These are phyloP conservation scores for Moniliophthora roreri DNA, from an alignment of 1,284 basidiomycete species.

Conservation along the genomic window DNA sequence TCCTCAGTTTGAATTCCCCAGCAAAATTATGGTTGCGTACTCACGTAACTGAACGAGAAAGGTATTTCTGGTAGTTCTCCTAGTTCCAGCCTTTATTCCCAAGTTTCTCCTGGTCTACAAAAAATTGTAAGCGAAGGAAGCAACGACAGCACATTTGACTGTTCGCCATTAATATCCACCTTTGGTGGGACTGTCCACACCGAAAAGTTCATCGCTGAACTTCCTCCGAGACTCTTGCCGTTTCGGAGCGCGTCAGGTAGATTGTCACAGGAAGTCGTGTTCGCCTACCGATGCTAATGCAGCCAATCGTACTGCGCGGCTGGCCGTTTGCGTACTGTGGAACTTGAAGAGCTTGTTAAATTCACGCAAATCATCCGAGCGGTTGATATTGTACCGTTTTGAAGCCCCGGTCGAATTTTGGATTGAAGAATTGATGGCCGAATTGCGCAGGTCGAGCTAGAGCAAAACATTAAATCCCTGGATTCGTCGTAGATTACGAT, in stretches of 20 bases:
- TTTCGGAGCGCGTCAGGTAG: neutral
- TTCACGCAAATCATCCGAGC: too few relatives aligned
- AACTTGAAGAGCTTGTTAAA: neutral
- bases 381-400: slow-evolving; percentile 22
- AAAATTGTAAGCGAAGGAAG: neutral
- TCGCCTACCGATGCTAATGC: neutral
- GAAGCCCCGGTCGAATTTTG: slow-evolving; percentile 30
- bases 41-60: neutral
- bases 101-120: neutral
- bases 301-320: slow-evolving; percentile 1
- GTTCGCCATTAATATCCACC: neutral
- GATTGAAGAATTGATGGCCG: slow-evolving; percentile 21
- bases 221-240: slow-evolving; percentile 7
- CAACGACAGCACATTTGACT: neutral
- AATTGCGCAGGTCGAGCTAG: slow-evolving; percentile 18
- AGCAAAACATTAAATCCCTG: too few relatives aligned
- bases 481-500: neutral
- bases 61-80: neutral
- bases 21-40: neutral
- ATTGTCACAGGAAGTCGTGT: neutral
- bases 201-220: slow-evolving; percentile 5
- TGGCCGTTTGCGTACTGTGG: neutral
- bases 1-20: too few relatives aligned
- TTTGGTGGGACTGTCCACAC: neutral
- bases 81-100: slow-evolving; percentile 7